phyloP scores from a whole-genome alignment of 2,329 filamentous ascomycete species.

The Exserohilum turcica region DNA sequence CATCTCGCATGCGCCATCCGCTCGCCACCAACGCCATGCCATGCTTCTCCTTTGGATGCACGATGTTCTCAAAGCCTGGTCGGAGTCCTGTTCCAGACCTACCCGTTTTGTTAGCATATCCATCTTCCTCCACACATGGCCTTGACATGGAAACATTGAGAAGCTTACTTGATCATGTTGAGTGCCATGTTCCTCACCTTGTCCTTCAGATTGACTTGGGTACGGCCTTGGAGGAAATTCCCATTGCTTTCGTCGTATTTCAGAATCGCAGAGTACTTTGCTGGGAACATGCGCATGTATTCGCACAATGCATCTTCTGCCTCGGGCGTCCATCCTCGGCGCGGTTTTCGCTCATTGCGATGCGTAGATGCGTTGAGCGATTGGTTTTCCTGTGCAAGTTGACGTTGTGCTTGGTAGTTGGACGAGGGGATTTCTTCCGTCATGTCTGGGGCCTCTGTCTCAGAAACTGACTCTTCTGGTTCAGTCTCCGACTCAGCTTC shows the following conservation, averaged over 20 bases:
- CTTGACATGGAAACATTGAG: not conserved
- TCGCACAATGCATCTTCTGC: slow-evolving; percentile 53
- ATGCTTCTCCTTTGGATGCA: slow-evolving; percentile 20
- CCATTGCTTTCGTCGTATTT: slow-evolving; percentile 23
- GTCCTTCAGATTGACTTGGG: slow-evolving; percentile 59
- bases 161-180: slow-evolving; percentile 48
- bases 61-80: slow-evolving; percentile 36
- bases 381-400: slow-evolving; percentile 27
- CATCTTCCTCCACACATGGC: not conserved
- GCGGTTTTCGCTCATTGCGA: slow-evolving; percentile 22
- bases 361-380: slow-evolving; percentile 1
- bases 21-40: slow-evolving; percentile 23
- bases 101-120: slow-evolving; percentile 6
- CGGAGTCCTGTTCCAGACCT: slow-evolving; percentile 39
- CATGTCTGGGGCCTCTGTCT: slow-evolving; percentile 33
- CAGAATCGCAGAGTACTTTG: slow-evolving; percentile 55
- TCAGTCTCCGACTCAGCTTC: not conserved
- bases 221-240: slow-evolving; percentile 44
- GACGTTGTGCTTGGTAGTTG: slow-evolving; percentile 16
- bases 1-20: slow-evolving; percentile 7
- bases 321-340: slow-evolving; percentile 29
- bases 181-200: slow-evolving; percentile 51
- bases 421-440: slow-evolving; percentile 30
- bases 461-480: slow-evolving; percentile 31
- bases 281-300: slow-evolving; percentile 55